These are phyloP conservation scores for Phlebiopsis gigantea DNA, from an alignment of 768 basidiomycete species.

Conservation along the genomic window DNA sequence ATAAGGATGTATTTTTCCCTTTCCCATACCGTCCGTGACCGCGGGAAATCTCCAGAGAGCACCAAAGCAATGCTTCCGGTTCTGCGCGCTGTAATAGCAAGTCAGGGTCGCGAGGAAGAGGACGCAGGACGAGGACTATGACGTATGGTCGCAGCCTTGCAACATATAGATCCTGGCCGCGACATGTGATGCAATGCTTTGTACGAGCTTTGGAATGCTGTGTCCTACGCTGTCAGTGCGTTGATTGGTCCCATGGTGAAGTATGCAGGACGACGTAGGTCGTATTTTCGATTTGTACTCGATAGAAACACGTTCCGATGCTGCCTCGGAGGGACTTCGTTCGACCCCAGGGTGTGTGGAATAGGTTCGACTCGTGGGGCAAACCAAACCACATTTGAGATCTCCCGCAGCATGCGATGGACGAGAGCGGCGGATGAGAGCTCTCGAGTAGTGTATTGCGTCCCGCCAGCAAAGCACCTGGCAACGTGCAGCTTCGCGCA, in stretches of 20 bases:
- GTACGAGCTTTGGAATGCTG: not conserved
- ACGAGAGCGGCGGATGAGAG: not conserved
- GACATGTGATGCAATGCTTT: not conserved
- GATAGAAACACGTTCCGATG: not conserved
- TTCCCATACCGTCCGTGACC: not conserved
- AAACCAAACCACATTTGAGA: not conserved
- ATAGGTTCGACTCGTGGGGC: not conserved
- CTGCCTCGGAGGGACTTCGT: not conserved
- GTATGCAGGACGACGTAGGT: not conserved
- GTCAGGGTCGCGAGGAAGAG: constrained; percentile 4
- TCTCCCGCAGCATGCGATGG: not conserved
- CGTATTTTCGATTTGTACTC: not conserved
- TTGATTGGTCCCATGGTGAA: constrained; percentile 3
- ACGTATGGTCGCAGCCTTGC: not conserved
- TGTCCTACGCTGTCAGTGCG: not conserved
- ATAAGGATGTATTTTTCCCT: not conserved
- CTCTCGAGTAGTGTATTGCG: not conserved
- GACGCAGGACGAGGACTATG: not conserved
- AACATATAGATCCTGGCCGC: not conserved
- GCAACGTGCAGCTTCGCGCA: not conserved
- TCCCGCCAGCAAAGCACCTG: not conserved
- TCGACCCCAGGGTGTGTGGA: not conserved
- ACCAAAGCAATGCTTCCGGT: not conserved
- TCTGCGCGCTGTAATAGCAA: not conserved
- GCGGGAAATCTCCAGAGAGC: not conserved